A percentile compares a stretch with the other conserved stretches of the same genome.
These are phyloP conservation scores for Alternaria sp. DNA, from an alignment of 2,329 filamentous ascomycete genomes.

Conservation along the genomic window DNA sequence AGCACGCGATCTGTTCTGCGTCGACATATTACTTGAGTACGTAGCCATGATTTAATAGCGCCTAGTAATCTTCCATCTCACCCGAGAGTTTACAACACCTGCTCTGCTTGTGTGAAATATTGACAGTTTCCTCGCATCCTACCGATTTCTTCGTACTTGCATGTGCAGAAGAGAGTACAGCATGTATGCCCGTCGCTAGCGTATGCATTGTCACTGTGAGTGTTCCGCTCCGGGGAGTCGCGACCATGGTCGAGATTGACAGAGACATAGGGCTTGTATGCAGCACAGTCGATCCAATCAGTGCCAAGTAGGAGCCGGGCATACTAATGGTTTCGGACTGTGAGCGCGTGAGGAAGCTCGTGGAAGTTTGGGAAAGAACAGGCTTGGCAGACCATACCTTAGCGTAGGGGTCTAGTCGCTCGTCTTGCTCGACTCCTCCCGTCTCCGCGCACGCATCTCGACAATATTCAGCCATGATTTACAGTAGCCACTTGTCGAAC, in stretches of 20 bases:
- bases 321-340: conserved; percentile 15
- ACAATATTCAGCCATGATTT: background rate
- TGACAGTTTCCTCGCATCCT: background rate
- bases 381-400: conserved; percentile 16
- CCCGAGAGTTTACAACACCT: background rate
- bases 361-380: conserved; percentile 13
- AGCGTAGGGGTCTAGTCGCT: background rate
- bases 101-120: background rate
- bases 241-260: conserved; percentile 19
- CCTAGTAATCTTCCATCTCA: background rate
- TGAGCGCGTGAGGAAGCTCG: conserved; percentile 15
- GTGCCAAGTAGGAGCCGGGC: conserved; percentile 13
- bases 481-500: background rate
- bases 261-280: conserved; percentile 13
- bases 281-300: conserved; percentile 20
- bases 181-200: conserved; percentile 3
- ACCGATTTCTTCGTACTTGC: background rate
- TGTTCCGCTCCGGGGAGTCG: conserved; percentile 5
- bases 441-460: background rate
- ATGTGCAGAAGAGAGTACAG: background rate
- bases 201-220: conserved; percentile 17
- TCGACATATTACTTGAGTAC: background rate
- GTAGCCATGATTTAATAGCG: background rate
- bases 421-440: conserved; percentile 3
- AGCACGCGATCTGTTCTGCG: background rate